Conservation (phyloP, 441 rosid species). For the Populus hybrid region DNA sequence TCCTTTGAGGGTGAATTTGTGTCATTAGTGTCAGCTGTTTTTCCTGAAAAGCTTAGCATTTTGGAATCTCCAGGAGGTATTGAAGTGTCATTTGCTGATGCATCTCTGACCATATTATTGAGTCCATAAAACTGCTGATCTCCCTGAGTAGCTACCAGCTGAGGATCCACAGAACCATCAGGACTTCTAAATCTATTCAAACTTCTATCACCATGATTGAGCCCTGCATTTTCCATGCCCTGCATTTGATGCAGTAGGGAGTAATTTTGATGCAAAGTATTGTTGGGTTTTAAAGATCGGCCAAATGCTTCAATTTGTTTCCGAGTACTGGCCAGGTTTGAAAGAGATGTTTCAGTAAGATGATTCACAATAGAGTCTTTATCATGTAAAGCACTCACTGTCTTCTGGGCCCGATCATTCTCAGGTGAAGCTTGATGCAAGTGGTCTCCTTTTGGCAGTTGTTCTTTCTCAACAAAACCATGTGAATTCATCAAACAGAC, state of each 20-base stretch:
- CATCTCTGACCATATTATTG: conserved; percentile 28
- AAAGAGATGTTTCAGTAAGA: conserved; percentile 27
- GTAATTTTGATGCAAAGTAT: conserved; percentile 35
- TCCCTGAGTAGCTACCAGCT: conserved; percentile 25
- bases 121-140: conserved; percentile 31
- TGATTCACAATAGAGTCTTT: conserved; percentile 28
- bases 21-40: conserved; percentile 27
- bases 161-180: conserved; percentile 32
- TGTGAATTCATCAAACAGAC: conserved; percentile 29
- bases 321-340: conserved; percentile 34
- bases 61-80: conserved; percentile 40
- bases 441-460: conserved; percentile 23
- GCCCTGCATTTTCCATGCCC: conserved; percentile 45
- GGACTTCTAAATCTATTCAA: conserved; percentile 48
- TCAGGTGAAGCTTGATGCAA: conserved; percentile 25
- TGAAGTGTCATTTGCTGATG: conserved; percentile 18
- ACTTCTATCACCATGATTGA: conserved; percentile 44
- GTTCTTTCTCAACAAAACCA: conserved; percentile 29
- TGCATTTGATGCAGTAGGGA: conserved; percentile 48
- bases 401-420: conserved; percentile 25
- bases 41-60: conserved; percentile 33
- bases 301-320: conserved; percentile 54
- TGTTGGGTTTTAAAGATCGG: conserved; percentile 44
- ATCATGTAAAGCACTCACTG: conserved; percentile 17
- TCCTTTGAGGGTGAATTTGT: conserved; percentile 35